These are phyloP conservation scores for Pleurotus salmoneostramineus DNA, from an alignment of 768 basidiomycete species.

Conservation along the genomic window DNA sequence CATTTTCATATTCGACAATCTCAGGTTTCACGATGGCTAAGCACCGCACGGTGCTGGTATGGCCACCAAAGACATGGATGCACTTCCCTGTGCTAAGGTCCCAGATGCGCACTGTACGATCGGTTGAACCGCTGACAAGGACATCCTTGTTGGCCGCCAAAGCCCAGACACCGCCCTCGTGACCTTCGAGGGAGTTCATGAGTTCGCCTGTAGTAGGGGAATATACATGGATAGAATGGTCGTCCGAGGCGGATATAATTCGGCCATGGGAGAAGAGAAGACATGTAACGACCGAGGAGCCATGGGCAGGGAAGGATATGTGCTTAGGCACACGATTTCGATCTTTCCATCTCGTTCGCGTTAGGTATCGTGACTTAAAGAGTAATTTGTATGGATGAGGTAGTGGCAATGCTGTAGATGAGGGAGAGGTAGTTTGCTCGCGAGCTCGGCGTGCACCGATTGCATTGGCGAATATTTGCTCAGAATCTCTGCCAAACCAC, in stretches of 20 bases:
- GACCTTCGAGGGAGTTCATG: slow-evolving; percentile 74
- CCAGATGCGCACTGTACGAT: slow-evolving; percentile 93
- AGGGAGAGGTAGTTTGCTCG: slow-evolving; percentile 13
- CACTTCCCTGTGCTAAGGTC: slow-evolving; percentile 75
- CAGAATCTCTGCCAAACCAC: slow-evolving; percentile 87
- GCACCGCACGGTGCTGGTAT: slow-evolving; percentile 95
- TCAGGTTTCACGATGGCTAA: slow-evolving; percentile 95
- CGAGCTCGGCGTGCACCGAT: slow-evolving; percentile 60
- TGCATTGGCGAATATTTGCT: slow-evolving; percentile 73
- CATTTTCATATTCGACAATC: slow-evolving; percentile 69
- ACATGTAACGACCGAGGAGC: slow-evolving; percentile 90
- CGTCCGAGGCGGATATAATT: slow-evolving; percentile 96
- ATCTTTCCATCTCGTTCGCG: slow-evolving; percentile 72
- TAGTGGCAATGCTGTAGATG: background rate
- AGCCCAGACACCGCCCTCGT: slow-evolving; percentile 97
- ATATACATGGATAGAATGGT: slow-evolving; percentile 95
- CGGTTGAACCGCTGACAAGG: slow-evolving; percentile 89
- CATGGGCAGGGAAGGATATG: slow-evolving; percentile 83
- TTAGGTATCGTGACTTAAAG: slow-evolving; percentile 86
- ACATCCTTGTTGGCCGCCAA: slow-evolving; percentile 85
- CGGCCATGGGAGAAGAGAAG: slow-evolving; percentile 92
- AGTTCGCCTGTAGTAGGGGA: slow-evolving; percentile 80
- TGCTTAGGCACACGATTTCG: slow-evolving; percentile 69
- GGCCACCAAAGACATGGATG: slow-evolving; percentile 92
- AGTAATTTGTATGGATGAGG: slow-evolving; percentile 85